Percentiles rank a stretch among this genome's conserved stretches.
phyloP scores from a whole-genome alignment of 768 basidiomycete species.

The Pulveroboletus sp. region DNA sequence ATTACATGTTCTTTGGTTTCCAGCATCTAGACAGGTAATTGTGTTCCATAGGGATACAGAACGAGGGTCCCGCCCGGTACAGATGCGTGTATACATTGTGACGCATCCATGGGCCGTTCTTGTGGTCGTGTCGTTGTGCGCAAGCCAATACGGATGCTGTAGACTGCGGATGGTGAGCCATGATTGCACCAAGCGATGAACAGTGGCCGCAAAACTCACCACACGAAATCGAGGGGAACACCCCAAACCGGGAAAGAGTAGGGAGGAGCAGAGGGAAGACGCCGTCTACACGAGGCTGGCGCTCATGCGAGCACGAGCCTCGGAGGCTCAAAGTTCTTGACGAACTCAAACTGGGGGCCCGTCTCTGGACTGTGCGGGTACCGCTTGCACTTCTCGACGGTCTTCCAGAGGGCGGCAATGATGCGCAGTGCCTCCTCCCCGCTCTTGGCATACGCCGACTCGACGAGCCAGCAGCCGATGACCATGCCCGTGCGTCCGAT shows the following conservation, averaged over 20 bases:
- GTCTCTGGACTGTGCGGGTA: slow-evolving; percentile 79
- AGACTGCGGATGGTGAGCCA: background rate
- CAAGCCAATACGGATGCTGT: background rate
- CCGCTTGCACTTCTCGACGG: slow-evolving; percentile 70
- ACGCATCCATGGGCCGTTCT: slow-evolving; percentile 17
- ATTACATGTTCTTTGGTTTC: slow-evolving; percentile 11
- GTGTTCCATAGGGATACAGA: background rate
- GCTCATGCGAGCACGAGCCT: slow-evolving; percentile 18
- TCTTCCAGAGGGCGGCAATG: slow-evolving; percentile 66
- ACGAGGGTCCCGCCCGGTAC: slow-evolving; percentile 13
- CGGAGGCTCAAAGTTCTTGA: slow-evolving; percentile 47
- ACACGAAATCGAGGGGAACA: too few species aligned
- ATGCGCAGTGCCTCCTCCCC: slow-evolving; percentile 61
- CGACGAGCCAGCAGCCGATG: slow-evolving; percentile 73
- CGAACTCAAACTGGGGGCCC: slow-evolving; percentile 73
- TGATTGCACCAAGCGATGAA: too few species aligned
- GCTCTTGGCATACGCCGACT: slow-evolving; percentile 55
- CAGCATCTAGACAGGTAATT: slow-evolving; percentile 1
- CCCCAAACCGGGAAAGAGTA: background rate
- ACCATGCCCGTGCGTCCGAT: slow-evolving; percentile 65
- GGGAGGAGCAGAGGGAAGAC: background rate
- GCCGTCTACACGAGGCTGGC: background rate
- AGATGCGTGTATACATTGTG: slow-evolving; percentile 28
- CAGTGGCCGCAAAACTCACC: too few species aligned
- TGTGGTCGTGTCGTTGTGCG: background rate